A percentile compares a stretch with the other conserved stretches of the same genome.
Evolutionary conservation across 2,329 filamentous ascomycete species (phyloP).

Genomic region (Diaporthe citri): DNA sequence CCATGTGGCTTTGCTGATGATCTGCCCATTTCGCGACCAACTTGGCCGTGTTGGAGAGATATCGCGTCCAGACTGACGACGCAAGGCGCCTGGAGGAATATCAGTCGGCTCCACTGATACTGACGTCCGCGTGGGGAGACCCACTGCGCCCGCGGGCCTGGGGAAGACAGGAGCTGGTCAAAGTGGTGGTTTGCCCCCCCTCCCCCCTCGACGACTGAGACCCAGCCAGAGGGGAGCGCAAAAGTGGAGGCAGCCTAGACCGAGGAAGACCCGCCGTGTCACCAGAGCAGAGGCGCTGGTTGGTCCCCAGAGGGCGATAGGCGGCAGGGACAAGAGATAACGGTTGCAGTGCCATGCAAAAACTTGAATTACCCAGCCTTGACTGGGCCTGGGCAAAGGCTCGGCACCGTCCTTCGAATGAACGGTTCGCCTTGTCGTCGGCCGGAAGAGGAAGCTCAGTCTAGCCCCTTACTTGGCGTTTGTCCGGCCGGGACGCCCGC

Average conservation of each 20-base stretch:
- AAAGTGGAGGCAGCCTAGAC: conserved; percentile 13
- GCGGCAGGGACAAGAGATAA: conserved; percentile 29
- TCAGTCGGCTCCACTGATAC: conserved; percentile 13
- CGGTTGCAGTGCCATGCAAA: conserved; percentile 31
- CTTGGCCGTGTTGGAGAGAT: background rate
- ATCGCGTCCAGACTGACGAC: conserved; percentile 17
- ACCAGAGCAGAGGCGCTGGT: conserved; percentile 9
- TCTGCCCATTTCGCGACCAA: conserved; percentile 19
- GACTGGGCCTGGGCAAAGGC: conserved; percentile 26
- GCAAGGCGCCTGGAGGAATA: conserved; percentile 17
- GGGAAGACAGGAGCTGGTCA: conserved; percentile 10
- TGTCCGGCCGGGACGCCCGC: conserved; percentile 18
- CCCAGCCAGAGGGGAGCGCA: background rate
- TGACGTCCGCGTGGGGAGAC: conserved; percentile 10
- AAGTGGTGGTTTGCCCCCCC: background rate
- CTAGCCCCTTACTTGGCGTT: conserved; percentile 21
- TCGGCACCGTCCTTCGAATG: conserved; percentile 25
- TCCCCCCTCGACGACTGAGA: background rate
- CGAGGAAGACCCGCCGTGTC: conserved; percentile 18
- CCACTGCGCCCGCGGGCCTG: conserved; percentile 14
- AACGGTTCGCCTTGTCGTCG: conserved; percentile 20
- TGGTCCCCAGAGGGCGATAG: conserved; percentile 15
- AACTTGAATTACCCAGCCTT: conserved; percentile 28
- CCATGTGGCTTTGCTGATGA: background rate
- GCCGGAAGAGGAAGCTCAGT: conserved; percentile 31